Evolutionary conservation across 148 eudicot species (phyloP), one percentile per base, ranked within the genome.

Genomic region (Rhododendron williamsianum): DNA sequence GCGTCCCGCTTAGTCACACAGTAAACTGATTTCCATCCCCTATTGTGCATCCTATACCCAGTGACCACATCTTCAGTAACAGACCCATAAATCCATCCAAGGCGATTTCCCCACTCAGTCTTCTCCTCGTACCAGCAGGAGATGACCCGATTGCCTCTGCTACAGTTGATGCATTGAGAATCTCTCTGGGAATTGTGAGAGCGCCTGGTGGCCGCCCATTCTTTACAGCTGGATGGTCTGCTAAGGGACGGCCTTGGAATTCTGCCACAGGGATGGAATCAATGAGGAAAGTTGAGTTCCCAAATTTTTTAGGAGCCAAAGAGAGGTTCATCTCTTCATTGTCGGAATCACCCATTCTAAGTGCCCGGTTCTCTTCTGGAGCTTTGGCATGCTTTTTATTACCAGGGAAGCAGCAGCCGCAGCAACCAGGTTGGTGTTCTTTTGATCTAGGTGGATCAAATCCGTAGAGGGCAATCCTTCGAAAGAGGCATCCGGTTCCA

Each of bases 101-200:
- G 92, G 23, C 98, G 93, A 21, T 92, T 87, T 19, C 98, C 98
- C 98, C 98, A 94, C 81, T 95, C 98, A 0, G 98, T 95, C 87
- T 95, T 95, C 51, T 95, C 98, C 91, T 95, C 98, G 38, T 95
- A 95, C 98, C 98, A 95, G 89, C 98, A 95, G 7, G 98, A 95
- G 69, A 95, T 94, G 78, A 91, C 91, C 95, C 92, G 79, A 95
- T 92, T 23, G 98, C 98, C 87, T 95, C 98, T 25, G 98, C 98
- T 35, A 95, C 98, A 63, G 94, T 92, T 0, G 93, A 80, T 6
- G 98, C 96, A 84, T 95, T 95, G 1, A 95, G 97, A 85, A 92
- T 91, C 85, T 94, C 95, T 27, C 98, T 90, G 4, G 92, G 93
- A 38, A 94, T 92, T 36, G 98, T 94, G 12, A 93, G 94, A 80